Evolutionary conservation across 1,139 yeast genomes (phyloP), one percentile per base, ranked within the genome.

Genomic region (Ogataea hybrid): DNA sequence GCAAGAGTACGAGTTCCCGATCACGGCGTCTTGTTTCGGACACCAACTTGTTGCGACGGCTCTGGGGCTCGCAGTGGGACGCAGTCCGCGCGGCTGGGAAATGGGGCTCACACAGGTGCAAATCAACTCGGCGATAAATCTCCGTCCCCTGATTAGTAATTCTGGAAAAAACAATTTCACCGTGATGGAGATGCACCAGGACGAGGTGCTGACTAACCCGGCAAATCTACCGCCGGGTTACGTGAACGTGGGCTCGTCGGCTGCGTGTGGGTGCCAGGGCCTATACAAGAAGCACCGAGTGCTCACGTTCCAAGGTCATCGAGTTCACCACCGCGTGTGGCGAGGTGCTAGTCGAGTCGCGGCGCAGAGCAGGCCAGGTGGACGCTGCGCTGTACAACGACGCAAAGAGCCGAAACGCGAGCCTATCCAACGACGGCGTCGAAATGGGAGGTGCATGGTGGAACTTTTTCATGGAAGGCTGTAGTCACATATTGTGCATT

Each of bases 241-340:
- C 61, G 4, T 62, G 35, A 62, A 71, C 49, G 58, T 80, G 51
- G 87, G 88, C 1, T 63, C 73, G 5, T 75, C 83, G 10, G 64
- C 67, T 0, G 68, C 64, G 36, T 82, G 94, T 50, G 57, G 63
- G 1, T 65, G 78, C 27, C 96, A 89, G 57, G 85, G 95, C 36
- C 50, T 79, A 75, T 49, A 69, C 65, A 45, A 64, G 68, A 6
- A 70, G 67, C 47, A 68, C 16, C 68, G 69, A 39, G 8, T 56
- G 16, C 65, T 87, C 33, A 77, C 94, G 0, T 77, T 87, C 53
- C 97, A 89, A 60, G 96, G 96, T 0, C 97, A 89, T 57, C 0
- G 97, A 89, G 59, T 88, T 85, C 55, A 59, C 68, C 21, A 64
- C 70, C 1, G 71, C 64, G 3, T 51, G 60, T 37, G 62, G 69